Evolutionary conservation across 2,329 filamentous ascomycete species (phyloP), one percentile per base, ranked within the genome.

Genomic region (Juglanconis oblonga): DNA sequence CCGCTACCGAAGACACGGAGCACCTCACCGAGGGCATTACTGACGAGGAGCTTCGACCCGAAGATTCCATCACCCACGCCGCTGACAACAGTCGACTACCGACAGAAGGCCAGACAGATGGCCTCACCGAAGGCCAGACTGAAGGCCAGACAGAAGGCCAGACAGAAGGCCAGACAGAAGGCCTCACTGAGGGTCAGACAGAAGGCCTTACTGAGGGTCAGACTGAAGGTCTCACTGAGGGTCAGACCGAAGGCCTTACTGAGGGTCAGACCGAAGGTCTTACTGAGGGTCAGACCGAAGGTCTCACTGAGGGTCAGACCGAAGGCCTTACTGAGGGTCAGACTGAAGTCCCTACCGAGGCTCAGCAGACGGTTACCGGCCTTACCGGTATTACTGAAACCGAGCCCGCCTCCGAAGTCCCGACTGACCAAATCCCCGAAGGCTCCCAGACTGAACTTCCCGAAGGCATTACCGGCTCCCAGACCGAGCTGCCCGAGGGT

Each of bases 1-100:
- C 64, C 31, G 24, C 24, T 24, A 24, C 24, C 24, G 24, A 24
- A 24, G 24, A 24, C 24, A 24, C 24, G 24, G 24, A 24, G 24
- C 24, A 24, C 24, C 24, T 24, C 24, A 24, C 58, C 32, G 57
- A 57, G 10, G 59, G 58, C 17, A 48, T 48, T n/a, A 14, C 45
- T 7, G 57, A 40, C 31, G 51, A 55, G 33, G 61, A 63, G 52
- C 47, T 63, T 5, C 51, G 58, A 29, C 61, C 61, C 40, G 61
- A 63, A 33, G 61, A 63, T 35, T 63, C 61, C 4, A 50, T 63
- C 54, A 63, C 61, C 54, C 59, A 63, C 55, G 61, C 61, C 38
- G 61, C 61, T 57, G 61, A 63, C 55, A 58, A 63, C 51, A 58
- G 54, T 42, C 61, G 55, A 35, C 45, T 35, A 11, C 38, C 32